Evolutionary conservation across 2,329 filamentous ascomycete species (phyloP), one percentile per base, ranked within the genome.

Genomic region (Hypoxylon sp.): DNA sequence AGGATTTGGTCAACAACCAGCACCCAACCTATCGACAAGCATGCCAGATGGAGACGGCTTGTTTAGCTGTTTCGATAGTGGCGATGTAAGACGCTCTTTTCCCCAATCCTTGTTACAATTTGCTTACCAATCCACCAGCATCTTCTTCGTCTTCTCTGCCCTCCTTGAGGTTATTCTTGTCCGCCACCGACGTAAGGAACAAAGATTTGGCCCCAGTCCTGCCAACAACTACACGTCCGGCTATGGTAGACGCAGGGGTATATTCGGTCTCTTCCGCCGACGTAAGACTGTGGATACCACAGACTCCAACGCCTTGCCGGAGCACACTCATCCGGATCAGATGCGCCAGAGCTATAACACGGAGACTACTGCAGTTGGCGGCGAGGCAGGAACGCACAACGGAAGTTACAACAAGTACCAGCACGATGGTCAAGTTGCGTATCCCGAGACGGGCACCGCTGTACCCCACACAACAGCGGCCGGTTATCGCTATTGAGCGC

Each of bases 21-120:
- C 76, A 87, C 50, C 86, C 86, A 1, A 85, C 79, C 51, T 85
- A 83, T 67, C 78, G 75, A 42, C 79, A 80, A 6, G 89, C 91
- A 0, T 98, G 94, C 83, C 85, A 85, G 66, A 83, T 97, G 73
- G 89, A 97, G 81, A 93, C 90, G 54, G 94, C 91, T 48, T 87
- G 85, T 67, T 90, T 98, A 71, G 92, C 92, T 3, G 90, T 96
- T 14, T 84, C 94, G 31, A 92, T 98, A 67, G 87, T 94, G 63
- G 92, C 87, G 76, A 89, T 92, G 90, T 94, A 84, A 82, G 84
- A 73, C 8, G 1, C 9, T 29, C 6, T 68, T 8, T 5, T 24
- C 29, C 22, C 10, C 29, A 4, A 37, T 17, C 22, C 19, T 33
- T 10, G n/a, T 14, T 17, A 35, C 8, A 13, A 39, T 22, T 29